These are phyloP conservation scores for Talaromyces liani DNA, from an alignment of 495 filamentous ascomycete genomes.

Conservation along the genomic window DNA sequence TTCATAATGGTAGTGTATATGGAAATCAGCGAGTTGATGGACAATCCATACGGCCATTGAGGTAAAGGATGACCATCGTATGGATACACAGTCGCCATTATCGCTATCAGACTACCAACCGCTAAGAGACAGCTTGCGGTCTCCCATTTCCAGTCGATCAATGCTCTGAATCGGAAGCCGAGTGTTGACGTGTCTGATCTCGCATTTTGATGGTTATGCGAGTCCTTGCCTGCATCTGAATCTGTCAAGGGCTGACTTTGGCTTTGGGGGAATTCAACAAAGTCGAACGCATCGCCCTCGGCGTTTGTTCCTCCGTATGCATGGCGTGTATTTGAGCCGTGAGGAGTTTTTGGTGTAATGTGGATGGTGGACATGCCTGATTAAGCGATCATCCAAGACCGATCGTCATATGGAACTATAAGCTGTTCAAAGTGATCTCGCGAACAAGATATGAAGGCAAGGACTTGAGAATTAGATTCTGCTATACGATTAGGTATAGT, in stretches of 20 bases:
- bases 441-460: neutral
- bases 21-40: conserved; percentile 40
- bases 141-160: conserved; percentile 19
- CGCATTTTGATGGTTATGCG: neutral
- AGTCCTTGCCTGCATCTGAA: neutral
- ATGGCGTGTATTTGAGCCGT: neutral
- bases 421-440: neutral
- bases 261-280: neutral
- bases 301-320: neutral
- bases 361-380: neutral
- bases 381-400: no score
- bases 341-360: neutral
- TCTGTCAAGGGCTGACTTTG: neutral
- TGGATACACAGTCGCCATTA: conserved; percentile 24
- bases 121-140: conserved; percentile 17
- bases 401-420: neutral
- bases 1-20: conserved; percentile 37
- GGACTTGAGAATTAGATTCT: neutral
- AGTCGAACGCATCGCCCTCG: neutral
- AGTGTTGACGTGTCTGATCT: neutral
- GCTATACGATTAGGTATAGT: neutral
- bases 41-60: conserved; percentile 37
- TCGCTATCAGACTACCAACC: conserved; percentile 16
- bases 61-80: conserved; percentile 32
- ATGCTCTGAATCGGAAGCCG: neutral